phyloP scores from a whole-genome alignment of 805 yeast genomes.

The Kuraishia piskuri region DNA sequence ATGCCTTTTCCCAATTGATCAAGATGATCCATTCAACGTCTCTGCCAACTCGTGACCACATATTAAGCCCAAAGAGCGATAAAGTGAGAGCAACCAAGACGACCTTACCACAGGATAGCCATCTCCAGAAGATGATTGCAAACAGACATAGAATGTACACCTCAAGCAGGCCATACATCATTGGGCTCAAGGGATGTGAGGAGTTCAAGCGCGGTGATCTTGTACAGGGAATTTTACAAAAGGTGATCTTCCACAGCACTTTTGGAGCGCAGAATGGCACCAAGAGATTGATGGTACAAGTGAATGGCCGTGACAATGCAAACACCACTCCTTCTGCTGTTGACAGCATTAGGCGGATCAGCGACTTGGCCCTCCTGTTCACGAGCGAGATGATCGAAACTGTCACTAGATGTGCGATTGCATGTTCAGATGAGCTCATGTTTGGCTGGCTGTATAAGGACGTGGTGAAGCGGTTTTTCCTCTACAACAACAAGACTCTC shows the following conservation, averaged over 20 bases:
- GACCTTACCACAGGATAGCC: not conserved
- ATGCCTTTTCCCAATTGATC: not conserved
- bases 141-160: not conserved
- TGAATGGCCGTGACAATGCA: not conserved
- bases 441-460: not conserved
- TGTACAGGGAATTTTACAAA: not conserved
- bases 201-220: not conserved
- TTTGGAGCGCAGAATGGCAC: not conserved
- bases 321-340: not conserved
- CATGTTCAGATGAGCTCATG: not conserved
- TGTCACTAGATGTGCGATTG: not conserved
- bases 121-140: not conserved
- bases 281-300: not conserved
- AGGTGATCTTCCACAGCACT: slow-evolving; percentile 1
- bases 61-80: not conserved
- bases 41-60: not conserved
- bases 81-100: not conserved
- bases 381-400: not conserved
- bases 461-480: not conserved
- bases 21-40: not conserved
- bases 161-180: not conserved
- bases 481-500: not conserved
- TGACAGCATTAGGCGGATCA: not conserved
- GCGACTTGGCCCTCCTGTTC: not conserved
- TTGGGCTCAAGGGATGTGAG: slow-evolving; percentile 2